phyloP scores from a whole-genome alignment of 2,329 filamentous ascomycete genomes.

The Dactylellina leptospora region DNA sequence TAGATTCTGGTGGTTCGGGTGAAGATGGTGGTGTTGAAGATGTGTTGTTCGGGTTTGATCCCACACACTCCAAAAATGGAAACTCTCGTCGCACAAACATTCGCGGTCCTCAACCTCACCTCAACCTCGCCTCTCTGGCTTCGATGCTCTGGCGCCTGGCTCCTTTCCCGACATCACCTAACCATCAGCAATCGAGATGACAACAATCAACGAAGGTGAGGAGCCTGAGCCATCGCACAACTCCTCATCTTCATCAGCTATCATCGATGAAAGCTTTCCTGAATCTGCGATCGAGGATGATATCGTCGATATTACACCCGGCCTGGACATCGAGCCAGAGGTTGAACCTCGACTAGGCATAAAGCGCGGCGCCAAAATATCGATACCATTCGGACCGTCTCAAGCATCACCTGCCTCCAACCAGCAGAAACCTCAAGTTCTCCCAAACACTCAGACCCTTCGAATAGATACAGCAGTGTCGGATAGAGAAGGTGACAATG shows the following conservation, averaged over 20 bases:
- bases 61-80: constrained; percentile 1
- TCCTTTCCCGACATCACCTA: constrained; percentile 12
- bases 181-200: constrained; percentile 33
- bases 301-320: constrained; percentile 35
- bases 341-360: constrained; percentile 45
- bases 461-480: constrained; percentile 49
- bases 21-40: too few relatives aligned
- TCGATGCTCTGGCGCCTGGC: too few relatives aligned
- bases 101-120: constrained; percentile 28
- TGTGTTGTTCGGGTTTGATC: not conserved
- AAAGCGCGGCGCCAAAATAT: constrained; percentile 51
- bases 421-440: constrained; percentile 22
- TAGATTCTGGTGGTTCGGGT: too few relatives aligned
- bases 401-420: constrained; percentile 14
- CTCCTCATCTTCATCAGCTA: constrained; percentile 9
- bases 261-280: constrained; percentile 36
- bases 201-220: constrained; percentile 40
- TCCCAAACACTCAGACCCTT: constrained; percentile 27
- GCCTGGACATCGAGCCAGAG: constrained; percentile 33
- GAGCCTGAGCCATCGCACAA: constrained; percentile 32
- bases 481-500: constrained; percentile 53
- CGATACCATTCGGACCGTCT: constrained; percentile 43
- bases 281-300: constrained; percentile 51
- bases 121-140: constrained; percentile 3
- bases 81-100: constrained; percentile 16